Evolutionary conservation across 768 basidiomycete species (phyloP), one percentile per base, ranked within the genome.

Genomic region (Phanerochaete carnosa): DNA sequence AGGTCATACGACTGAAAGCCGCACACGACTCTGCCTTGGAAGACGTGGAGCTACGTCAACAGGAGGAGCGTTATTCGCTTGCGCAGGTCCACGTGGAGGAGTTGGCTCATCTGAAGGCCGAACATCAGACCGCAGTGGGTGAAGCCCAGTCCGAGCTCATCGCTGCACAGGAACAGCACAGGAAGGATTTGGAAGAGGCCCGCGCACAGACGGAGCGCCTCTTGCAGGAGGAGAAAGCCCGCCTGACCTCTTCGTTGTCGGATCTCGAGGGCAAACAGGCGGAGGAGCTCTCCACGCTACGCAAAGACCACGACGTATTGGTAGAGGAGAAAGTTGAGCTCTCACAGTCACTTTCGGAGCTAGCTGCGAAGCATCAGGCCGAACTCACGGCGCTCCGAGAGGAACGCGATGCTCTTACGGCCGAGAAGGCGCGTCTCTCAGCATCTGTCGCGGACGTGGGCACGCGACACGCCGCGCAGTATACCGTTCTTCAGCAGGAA

Each of bases 221-320:
- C 54, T 79, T 86, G 54, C 67, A 68, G 19, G 62, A 68, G 29
- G 73, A 78, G 50, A 61, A 76, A 45, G 79, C 77, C 19, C 73
- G 73, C 58, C 75, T 85, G 33, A 67, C 75, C 26, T 68, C 70
- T 9, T 55, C 65, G 11, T 57, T 68, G 22, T 77, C 80, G n/a
- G 83, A 83, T 16, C 70, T 88, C 23, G 76, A 82, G 60, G 69
- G 66, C 29, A 76, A 78, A 47, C 83, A 88, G 50, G 68, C 75
- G 25, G 74, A 79, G 45, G 84, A 85, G 55, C 75, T 78, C 19
- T 79, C 79, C 60, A 72, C 73, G 19, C 66, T 80, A 30, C 65
- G 68, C 32, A 73, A 69, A 61, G 75, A 76, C 47, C 73, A 70
- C 57, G 75, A 75, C 33, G 52, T 70, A 26, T 72, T 82, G 11